Evolutionary conservation across 2,329 filamentous ascomycete genomes (phyloP), one percentile per base, ranked within the genome.

Genomic region (Aspergillus niger): DNA sequence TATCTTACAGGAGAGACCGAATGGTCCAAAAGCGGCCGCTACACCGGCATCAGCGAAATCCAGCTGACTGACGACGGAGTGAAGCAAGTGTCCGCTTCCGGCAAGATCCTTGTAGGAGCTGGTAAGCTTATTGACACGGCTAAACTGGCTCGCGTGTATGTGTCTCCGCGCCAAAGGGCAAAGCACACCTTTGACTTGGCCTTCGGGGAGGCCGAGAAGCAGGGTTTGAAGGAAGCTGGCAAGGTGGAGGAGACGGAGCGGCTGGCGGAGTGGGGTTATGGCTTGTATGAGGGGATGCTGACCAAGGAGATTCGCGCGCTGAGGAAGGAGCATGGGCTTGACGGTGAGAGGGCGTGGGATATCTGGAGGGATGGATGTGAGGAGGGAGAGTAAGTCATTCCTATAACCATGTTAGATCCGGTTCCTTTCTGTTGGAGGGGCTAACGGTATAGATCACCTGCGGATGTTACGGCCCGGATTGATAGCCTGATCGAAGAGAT

Each of bases 21-120:
- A 53, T 60, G 58, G 58, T 32, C 58, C 58, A 57, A 57, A 11
- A 28, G 17, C 20, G 58, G 58, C 54, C 58, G 20, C 2, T 60
- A 39, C 48, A 92, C 91, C 90, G 78, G 91, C 90, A 89, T 90
- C 90, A 80, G 75, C 4, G 81, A 83, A 48, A 68, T 81, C 47
- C 71, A 74, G 3, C 75, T 83, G 22, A 81, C 79, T 1, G 60
- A 67, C 6, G 61, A 70, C 30, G 81, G 81, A 63, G 63, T 71
- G 55, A 66, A 75, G 55, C 82, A 84, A 69, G 80, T 85, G 59
- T 68, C 65, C 10, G 72, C 72, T 10, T 81, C 81, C 5, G 78
- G 77, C 20, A 69, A 71, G 51, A 74, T 76, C 13, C 76, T 85
- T 11, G 81, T 86, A 32, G 84, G 84, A 1, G 17, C 71, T 1